phyloP scores from a whole-genome alignment of 768 basidiomycete species.

The Trametes elegans region DNA sequence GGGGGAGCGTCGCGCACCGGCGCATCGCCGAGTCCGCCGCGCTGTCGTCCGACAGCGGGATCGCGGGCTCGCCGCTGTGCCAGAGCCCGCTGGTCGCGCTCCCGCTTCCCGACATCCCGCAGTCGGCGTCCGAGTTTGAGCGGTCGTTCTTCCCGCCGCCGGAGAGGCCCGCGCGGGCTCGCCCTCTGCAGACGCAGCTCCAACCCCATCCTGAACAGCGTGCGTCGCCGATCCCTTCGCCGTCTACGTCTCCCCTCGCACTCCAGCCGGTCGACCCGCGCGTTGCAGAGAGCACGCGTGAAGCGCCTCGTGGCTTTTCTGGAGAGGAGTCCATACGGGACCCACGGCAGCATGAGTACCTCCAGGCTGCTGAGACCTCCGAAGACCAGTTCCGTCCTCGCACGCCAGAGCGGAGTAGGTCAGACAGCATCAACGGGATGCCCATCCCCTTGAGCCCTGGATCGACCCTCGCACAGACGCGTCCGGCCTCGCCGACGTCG shows the following conservation, averaged over 20 bases:
- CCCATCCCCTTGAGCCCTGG: constrained; percentile 17
- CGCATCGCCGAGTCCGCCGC: constrained; percentile 10
- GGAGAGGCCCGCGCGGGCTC: constrained; percentile 7
- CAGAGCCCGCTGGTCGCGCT: constrained; percentile 14
- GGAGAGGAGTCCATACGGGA: not conserved
- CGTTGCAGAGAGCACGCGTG: not conserved
- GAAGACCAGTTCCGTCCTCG: not conserved
- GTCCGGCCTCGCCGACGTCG: constrained; percentile 9
- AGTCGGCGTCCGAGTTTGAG: constrained; percentile 12
- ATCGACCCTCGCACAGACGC: constrained; percentile 17
- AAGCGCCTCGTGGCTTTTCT: not conserved
- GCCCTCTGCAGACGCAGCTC: too few relatives aligned
- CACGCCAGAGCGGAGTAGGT: constrained; percentile 1
- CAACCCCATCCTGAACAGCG: too few relatives aligned
- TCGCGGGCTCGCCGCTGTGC: constrained; percentile 12
- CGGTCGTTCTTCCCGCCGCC: constrained; percentile 11
- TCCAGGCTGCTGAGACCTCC: not conserved
- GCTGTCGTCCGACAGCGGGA: constrained; percentile 18
- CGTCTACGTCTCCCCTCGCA: constrained; percentile 8
- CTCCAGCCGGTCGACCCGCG: constrained; percentile 8
- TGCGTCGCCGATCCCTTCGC: constrained; percentile 5
- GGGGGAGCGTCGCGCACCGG: constrained; percentile 12
- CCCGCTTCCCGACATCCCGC: constrained; percentile 13
- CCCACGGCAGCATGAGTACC: not conserved
- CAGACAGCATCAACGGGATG: not conserved